These are phyloP conservation scores for Eimeria sp. DNA, from an alignment of 169 alveolate genomes.

Conservation along the genomic window DNA sequence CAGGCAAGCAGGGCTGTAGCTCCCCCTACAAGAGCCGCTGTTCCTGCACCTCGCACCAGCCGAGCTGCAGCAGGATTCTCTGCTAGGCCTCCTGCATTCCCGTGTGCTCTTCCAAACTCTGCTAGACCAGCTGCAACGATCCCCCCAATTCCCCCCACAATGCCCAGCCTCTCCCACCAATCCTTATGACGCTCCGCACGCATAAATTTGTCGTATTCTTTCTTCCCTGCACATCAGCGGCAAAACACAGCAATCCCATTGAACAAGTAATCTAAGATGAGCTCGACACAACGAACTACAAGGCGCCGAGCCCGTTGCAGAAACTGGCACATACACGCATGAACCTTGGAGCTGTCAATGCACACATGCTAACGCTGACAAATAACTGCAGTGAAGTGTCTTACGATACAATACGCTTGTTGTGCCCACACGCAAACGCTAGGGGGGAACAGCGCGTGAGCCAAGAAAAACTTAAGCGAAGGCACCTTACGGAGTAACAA, in stretches of 20 bases:
- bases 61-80: conserved; percentile 22
- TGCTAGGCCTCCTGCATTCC: conserved; percentile 50
- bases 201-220: conserved; percentile 48
- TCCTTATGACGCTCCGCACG: conserved; percentile 24
- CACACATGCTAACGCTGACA: background rate
- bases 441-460: background rate
- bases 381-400: background rate
- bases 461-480: background rate
- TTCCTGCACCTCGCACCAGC: conserved; percentile 58
- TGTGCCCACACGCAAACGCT: background rate
- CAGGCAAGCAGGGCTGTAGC: conserved; percentile 2
- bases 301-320: too few species aligned
- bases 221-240: background rate
- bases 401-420: background rate
- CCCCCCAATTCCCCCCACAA: conserved; percentile 32
- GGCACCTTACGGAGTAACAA: background rate
- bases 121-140: conserved; percentile 19
- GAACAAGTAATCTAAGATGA: background rate
- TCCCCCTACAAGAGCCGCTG: conserved; percentile 28
- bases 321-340: background rate
- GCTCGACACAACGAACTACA: too few species aligned
- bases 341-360: too few species aligned
- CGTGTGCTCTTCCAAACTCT: conserved; percentile 51
- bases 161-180: conserved; percentile 54
- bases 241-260: background rate